Evolutionary conservation across 2,329 filamentous ascomycete genomes (phyloP), one percentile per base, ranked within the genome.

Genomic region (Phoma sp.): DNA sequence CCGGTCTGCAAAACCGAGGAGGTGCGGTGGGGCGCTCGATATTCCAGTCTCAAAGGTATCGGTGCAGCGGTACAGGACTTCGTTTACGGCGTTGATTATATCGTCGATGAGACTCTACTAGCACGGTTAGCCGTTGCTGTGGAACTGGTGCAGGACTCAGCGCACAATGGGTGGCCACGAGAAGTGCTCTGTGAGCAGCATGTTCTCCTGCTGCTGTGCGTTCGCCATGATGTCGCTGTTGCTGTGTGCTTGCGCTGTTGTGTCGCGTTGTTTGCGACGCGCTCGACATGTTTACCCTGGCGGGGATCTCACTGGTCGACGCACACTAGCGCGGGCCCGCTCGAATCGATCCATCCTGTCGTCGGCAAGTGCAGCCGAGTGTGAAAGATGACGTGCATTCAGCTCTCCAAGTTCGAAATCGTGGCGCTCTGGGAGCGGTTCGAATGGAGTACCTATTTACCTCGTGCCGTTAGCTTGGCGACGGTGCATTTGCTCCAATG

Each of bases 61-160:
- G 68, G 96, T 87, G 47, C 92, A 93, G 74, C 89, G 89, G 77
- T 96, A 95, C 68, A 95, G 89, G 67, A 97, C 85, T 69, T 93
- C 91, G 80, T 98, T 99, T 75, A 97, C 87, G 49, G 89, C 90
- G 81, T 98, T 97, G 80, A 98, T 96, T 66, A 98, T 93, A 78
- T 98, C 93, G 84, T 99, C 95, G 70, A 99, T 89, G 34, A 99
- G 86, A n/a, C 15, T 17, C 46, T 49, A 17, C 4, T 2, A 5
- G 3, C 11, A 6, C 5, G 14, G 7, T 49, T 29, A 49, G 37
- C 5, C 15, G n/a, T n/a, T n/a, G n/a, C n/a, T n/a, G n/a, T n/a
- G n/a, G n/a, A n/a, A n/a, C n/a, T n/a, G n/a, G n/a, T n/a, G n/a
- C n/a, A n/a, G n/a, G n/a, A n/a, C n/a, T n/a, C n/a, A 14, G 59